Evolutionary conservation across 345 rosid species (phyloP).

Genomic region (Erucastrum elatum): DNA sequence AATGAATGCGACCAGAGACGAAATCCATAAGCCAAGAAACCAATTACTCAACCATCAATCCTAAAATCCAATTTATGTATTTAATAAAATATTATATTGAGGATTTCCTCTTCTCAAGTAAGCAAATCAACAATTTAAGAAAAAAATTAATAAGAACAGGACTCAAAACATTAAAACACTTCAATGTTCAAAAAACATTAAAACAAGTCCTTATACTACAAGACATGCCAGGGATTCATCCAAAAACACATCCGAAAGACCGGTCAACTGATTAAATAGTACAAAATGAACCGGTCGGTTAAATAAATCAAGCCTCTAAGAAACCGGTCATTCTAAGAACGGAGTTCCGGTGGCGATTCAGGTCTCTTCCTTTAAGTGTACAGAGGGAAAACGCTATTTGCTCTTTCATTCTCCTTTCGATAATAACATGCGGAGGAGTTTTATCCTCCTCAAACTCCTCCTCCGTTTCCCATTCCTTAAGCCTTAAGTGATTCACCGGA

Average conservation of each 20-base stretch:
- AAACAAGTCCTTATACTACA: not conserved
- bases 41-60: slow-evolving; percentile 25
- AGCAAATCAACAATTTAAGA: not conserved
- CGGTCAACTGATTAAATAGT: slow-evolving; percentile 19
- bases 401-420: slow-evolving; percentile 54
- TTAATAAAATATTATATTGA: not conserved
- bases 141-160: not conserved
- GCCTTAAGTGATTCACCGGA: slow-evolving; percentile 38
- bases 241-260: slow-evolving; percentile 9
- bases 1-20: not conserved
- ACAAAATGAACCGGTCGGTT: slow-evolving; percentile 29
- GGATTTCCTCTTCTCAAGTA: slow-evolving; percentile 14
- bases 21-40: slow-evolving; percentile 26
- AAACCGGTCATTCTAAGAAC: slow-evolving; percentile 84
- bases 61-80: not conserved
- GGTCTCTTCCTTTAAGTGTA: slow-evolving; percentile 68
- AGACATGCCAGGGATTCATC: slow-evolving; percentile 4
- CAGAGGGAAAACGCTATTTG: slow-evolving; percentile 71
- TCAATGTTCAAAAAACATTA: not conserved
- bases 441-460: slow-evolving; percentile 14
- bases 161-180: not conserved
- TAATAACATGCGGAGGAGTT: slow-evolving; percentile 63
- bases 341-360: slow-evolving; percentile 73
- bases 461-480: slow-evolving; percentile 24
- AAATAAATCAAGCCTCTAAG: slow-evolving; percentile 55